These are phyloP conservation scores for Rhizopogon vulgaris DNA, from an alignment of 768 basidiomycete genomes.

Conservation along the genomic window DNA sequence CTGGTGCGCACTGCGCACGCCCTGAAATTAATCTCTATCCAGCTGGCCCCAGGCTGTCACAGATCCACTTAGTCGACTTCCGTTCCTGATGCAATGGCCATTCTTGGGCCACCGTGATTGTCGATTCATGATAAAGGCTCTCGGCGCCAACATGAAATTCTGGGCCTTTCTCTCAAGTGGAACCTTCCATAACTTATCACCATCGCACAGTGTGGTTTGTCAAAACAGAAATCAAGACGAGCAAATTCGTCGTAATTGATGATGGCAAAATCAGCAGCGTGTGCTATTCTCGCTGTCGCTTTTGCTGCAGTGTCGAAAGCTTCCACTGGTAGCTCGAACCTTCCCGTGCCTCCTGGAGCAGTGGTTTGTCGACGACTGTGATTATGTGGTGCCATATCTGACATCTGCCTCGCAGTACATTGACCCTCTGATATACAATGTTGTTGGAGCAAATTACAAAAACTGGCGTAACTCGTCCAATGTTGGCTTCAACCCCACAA, in stretches of 20 bases:
- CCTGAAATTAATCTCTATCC: too few relatives aligned
- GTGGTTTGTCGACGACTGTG: not conserved
- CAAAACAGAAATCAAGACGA: not conserved
- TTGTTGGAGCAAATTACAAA: conserved; percentile 34
- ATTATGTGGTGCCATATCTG: not conserved
- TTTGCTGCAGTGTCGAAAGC: not conserved
- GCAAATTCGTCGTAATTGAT: not conserved
- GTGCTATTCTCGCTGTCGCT: not conserved
- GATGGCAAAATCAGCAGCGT: not conserved
- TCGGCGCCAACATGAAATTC: too few relatives aligned
- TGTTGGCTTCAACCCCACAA: conserved; percentile 51
- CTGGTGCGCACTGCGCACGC: too few relatives aligned
- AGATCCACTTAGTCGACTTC: too few relatives aligned
- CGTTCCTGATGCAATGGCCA: too few relatives aligned
- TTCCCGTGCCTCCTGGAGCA: not conserved
- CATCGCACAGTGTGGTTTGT: not conserved
- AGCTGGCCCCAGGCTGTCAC: too few relatives aligned
- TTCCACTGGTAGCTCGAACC: not conserved
- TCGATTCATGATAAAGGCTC: too few relatives aligned
- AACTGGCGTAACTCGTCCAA: conserved; percentile 25
- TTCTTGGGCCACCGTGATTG: too few relatives aligned
- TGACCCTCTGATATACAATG: conserved; percentile 42
- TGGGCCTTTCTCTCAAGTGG: too few relatives aligned
- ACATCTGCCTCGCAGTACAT: conserved; percentile 32
- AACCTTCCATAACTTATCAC: not conserved